phyloP scores from a whole-genome alignment of 176 grass and related monocot genomes.

The Ananas comosus region DNA sequence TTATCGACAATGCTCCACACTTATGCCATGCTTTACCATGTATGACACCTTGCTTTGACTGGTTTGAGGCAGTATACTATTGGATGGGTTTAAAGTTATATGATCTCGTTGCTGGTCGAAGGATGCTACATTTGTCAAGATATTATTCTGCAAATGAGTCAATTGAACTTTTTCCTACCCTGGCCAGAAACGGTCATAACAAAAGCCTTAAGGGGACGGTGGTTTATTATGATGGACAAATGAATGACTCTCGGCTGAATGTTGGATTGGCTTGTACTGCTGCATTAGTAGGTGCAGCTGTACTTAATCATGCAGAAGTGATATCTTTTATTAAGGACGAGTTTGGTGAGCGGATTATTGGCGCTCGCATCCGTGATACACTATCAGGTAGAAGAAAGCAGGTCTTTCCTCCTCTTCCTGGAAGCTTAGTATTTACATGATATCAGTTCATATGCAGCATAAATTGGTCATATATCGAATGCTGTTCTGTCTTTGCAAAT shows the following conservation, averaged over 20 bases:
- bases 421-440: not conserved
- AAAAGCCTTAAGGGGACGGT: conserved; percentile 84
- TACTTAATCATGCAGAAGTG: conserved; percentile 95
- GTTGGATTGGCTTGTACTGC: conserved; percentile 85
- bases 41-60: conserved; percentile 98
- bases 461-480: not conserved
- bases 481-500: not conserved
- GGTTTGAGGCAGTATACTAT: conserved; percentile 92
- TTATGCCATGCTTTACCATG: conserved; percentile 83
- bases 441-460: not conserved
- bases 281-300: conserved; percentile 63
- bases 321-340: conserved; percentile 80
- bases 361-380: conserved; percentile 58
- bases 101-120: conserved; percentile 80
- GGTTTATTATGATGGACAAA: conserved; percentile 96
- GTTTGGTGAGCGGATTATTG: conserved; percentile 56
- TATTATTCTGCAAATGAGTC: conserved; percentile 96
- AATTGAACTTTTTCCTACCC: conserved; percentile 76
- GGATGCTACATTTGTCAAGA: conserved; percentile 78
- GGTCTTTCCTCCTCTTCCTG: conserved; percentile 18
- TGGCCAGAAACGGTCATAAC: conserved; percentile 49
- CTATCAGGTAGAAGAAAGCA: conserved; percentile 82
- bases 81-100: conserved; percentile 92
- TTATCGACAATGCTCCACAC: conserved; percentile 89
- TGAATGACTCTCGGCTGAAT: conserved; percentile 90